Conservation (phyloP, 345 rosid species). For the Salix udensis region DNA sequence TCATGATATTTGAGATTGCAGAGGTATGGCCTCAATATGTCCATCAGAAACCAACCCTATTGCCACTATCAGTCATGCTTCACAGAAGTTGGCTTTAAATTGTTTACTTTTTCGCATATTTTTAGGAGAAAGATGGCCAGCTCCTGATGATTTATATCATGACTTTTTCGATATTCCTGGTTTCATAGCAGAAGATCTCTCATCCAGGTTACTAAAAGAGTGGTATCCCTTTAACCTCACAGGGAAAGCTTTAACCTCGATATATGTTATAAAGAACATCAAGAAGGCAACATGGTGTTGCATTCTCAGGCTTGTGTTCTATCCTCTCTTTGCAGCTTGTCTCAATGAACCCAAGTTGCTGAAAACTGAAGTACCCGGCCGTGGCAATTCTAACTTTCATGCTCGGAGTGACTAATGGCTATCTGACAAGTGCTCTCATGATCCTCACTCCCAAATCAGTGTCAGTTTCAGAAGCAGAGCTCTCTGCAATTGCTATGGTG, state of each 20-base stretch:
- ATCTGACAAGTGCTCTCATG: conserved; percentile 78
- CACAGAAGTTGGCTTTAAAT: background rate
- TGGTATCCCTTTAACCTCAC: conserved; percentile 82
- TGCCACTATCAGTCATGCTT: background rate
- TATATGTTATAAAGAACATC: conserved; percentile 47
- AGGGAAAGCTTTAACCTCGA: conserved; percentile 72
- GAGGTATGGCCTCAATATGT: background rate
- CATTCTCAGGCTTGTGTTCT: conserved; percentile 56
- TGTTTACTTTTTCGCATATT: background rate
- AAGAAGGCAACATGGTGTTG: conserved; percentile 68
- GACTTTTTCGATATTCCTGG: conserved; percentile 79
- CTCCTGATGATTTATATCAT: conserved; percentile 52
- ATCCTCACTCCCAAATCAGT: conserved; percentile 72
- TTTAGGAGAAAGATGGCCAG: conserved; percentile 49
- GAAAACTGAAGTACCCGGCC: conserved; percentile 60
- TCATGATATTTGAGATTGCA: background rate
- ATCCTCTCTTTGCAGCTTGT: conserved; percentile 66
- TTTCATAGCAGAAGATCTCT: conserved; percentile 61
- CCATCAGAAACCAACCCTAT: no score
- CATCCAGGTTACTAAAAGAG: conserved; percentile 49
- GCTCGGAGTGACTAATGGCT: conserved; percentile 79
- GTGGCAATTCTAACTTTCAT: conserved; percentile 57
- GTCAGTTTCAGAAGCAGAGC: conserved; percentile 62
- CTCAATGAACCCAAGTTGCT: conserved; percentile 79
- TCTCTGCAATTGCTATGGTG: conserved; percentile 68